phyloP scores from a whole-genome alignment of 192 early-diverging fungal species.

The Podila epigama region DNA sequence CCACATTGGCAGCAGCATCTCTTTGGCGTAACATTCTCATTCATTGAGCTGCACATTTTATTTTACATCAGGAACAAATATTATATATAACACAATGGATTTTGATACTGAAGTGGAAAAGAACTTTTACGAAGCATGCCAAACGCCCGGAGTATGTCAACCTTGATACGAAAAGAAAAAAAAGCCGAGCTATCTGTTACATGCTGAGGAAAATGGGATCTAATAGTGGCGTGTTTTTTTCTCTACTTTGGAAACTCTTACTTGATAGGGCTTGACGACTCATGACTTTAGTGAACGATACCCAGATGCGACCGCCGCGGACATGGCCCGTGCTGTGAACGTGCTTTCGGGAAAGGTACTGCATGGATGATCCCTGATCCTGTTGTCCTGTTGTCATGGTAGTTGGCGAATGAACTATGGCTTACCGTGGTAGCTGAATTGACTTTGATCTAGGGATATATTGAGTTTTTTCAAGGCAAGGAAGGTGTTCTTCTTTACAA shows the following conservation, averaged over 20 bases:
- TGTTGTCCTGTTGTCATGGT: not conserved
- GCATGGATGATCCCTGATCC: not conserved
- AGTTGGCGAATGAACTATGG: not conserved
- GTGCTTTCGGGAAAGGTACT: conserved; percentile 24
- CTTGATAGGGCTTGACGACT: conserved; percentile 23
- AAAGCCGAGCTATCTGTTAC: not conserved
- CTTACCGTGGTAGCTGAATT: not conserved
- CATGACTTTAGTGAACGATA: conserved; percentile 16
- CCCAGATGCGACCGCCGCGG: conserved; percentile 1
- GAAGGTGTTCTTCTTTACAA: conserved; percentile 40
- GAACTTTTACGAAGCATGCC: conserved; percentile 28
- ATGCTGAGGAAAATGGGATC: not conserved
- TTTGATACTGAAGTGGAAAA: conserved; percentile 6
- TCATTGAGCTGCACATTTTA: not conserved
- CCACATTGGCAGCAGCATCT: not conserved
- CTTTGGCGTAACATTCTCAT: not conserved
- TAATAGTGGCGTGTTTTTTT: not conserved
- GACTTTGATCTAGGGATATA: conserved; percentile 11
- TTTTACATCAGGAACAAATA: not conserved
- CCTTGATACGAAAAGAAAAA: no score
- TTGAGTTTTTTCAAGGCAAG: conserved; percentile 37
- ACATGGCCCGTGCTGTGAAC: conserved; percentile 24
- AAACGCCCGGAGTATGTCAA: conserved; percentile 17
- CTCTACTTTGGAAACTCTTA: not conserved
- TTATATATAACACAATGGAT: conserved; percentile 3